Evolutionary conservation across 164 flowering plant genomes (phyloP), one percentile per base, ranked within the genome.

Genomic region (Magnolia changhungtana): DNA sequence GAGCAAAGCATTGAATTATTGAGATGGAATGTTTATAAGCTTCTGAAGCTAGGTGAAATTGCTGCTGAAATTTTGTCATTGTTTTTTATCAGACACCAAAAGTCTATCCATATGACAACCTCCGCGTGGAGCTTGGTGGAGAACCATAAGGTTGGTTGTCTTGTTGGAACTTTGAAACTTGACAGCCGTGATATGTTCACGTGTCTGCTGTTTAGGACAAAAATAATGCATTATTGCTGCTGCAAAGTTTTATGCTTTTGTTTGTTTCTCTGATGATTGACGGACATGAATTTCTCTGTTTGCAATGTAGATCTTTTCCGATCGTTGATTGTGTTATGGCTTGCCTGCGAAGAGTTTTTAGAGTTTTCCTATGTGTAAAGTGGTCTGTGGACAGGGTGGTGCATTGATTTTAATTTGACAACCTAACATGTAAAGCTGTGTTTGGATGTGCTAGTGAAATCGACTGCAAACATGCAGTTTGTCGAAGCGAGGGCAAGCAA

Each of bases 51-150:
- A 31, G 37, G 37, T 31, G 45, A 37, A 37, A 37, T 37, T 3
- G 6, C 61, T 55, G 61, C 61, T 10, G 13, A 11, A 55, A 68
- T 31, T 19, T 68, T 37, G 1, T 68, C 37, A 6, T 31, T 73
- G 6, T 77, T 81, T 79, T 59, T 78, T 69, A 64, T 18, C 93
- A 94, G 98, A 79, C 95, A 29, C 99, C 98, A 49, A 96, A 88
- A 86, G 96, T 96, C 11, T 93, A 87, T 80, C 99, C 99, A 64
- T 96, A 93, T 74, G 99, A 94, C 88, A 96, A 94, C 82, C 82
- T 96, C 74, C 89, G 96, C 55, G 96, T 88, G 83, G 98, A 96
- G 93, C 97, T 96, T 45, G 98, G 99, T 23, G 98, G 92, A 80
- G 96, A 94, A 67, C 97, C 98, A 63, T 92, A 90, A 81, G 67